Base-by-base conservation (phyloP, 257 asterid species). In the Galeopsis tetrahit region DNA sequence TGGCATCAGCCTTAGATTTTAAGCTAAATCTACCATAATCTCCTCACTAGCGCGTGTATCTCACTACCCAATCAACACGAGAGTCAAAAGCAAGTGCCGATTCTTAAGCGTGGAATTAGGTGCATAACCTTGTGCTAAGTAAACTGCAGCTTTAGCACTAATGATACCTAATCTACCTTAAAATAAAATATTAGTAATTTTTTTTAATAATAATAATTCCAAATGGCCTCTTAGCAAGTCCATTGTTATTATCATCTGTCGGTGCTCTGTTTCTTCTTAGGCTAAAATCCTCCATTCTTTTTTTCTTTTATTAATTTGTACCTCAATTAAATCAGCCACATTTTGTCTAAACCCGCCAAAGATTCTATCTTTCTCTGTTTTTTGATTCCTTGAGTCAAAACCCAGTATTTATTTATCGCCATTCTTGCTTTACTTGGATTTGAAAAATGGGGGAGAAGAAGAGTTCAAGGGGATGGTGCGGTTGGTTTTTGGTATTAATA, bases 381-480 rank as follows among this genome's bases (percentile, higher is more conserved):
- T 21, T 7, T 35, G 70, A 74, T 79, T 49, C 68, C 34, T 71
- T 42, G 82, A 34, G 57, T 53, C 72, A 11, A 78, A 73, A 56
- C 68, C 68, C 60, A 64, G 63, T 56, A 9, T 66, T 49, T 11
- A 3, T 33, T 57, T 56, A 11, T n/a, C n/a, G n/a, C n/a, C n/a
- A n/a, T 21, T 21, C 28, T 21, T 21, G 28, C 28, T 21, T 21
- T 21, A 21, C 28, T 21, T 21, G 28, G 28, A 21, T 21, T 21
- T 21, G 28, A 21, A 21, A 38, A 70, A 89, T 88, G 97, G 93
- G 77, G 79, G 84, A 83, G 85, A 80, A 81, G 70, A 79, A 75
- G 68, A 57, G 73, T 17, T 80, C 91, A 4, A 67, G 83, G 69
- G 91, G 95, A 6, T 90, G 96, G 74, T 90, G 89, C 59, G 98